Percentiles rank a stretch among this genome's conserved stretches.
Conservation (phyloP, 306 rosid species). For the Fagus sylvatica region DNA sequence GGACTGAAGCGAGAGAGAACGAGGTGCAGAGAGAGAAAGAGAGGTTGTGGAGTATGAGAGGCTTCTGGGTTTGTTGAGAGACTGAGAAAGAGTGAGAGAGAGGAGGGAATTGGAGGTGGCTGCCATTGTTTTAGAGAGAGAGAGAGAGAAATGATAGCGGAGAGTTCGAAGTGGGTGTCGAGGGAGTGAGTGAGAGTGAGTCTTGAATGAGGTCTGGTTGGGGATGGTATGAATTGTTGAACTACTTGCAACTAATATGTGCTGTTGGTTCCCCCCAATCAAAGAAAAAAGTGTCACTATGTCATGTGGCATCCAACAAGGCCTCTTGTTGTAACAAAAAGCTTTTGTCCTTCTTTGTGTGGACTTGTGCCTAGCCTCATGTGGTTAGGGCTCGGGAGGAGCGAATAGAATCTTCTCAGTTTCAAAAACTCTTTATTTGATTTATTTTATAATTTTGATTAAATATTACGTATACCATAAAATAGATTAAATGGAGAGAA, state of each 20-base stretch:
- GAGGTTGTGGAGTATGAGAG: conserved; percentile 13
- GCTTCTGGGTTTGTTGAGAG: conserved; percentile 20
- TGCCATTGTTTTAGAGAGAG: conserved; percentile 12
- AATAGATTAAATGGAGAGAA: too few relatives aligned
- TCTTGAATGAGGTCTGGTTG: too few relatives aligned
- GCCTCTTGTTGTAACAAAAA: neutral
- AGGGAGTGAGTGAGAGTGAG: neutral
- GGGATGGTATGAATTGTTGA: neutral
- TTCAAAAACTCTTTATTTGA: too few relatives aligned
- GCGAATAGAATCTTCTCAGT: too few relatives aligned
- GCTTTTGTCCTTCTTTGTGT: too few relatives aligned
- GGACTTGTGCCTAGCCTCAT: too few relatives aligned
- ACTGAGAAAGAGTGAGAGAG: conserved; percentile 26
- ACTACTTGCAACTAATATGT: neutral
- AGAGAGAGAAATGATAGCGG: neutral
- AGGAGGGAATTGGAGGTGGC: conserved; percentile 27
- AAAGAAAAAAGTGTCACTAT: neutral
- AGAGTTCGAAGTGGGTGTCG: neutral
- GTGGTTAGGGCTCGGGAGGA: too few relatives aligned
- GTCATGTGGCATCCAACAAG: conserved; percentile 3
- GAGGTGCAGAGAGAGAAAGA: conserved; percentile 22
- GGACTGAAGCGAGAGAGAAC: conserved; percentile 5
- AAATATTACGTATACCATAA: too few relatives aligned
- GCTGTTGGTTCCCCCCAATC: neutral
- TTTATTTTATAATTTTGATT: too few relatives aligned